Percentiles rank a stretch among this genome's conserved stretches.
Conservation (phyloP, 2,329 filamentous ascomycete genomes). For the Fusarium secorum region DNA sequence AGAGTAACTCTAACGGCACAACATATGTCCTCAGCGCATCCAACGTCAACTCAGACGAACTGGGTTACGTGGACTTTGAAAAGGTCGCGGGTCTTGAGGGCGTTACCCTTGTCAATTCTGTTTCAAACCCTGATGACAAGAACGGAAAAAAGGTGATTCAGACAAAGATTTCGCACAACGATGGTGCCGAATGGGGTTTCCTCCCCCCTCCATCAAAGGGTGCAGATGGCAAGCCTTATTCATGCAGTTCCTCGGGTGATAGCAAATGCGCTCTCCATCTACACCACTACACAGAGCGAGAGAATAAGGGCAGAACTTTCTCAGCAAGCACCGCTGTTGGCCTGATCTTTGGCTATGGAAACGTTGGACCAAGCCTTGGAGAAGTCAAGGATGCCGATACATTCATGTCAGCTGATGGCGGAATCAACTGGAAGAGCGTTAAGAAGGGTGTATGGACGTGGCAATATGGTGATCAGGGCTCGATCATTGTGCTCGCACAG, state of each 20-base stretch:
- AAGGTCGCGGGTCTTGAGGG: conserved; percentile 94
- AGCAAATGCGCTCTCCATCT: conserved; percentile 86
- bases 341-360: conserved; percentile 89
- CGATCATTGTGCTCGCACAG: conserved; percentile 86
- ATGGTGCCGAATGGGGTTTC: conserved; percentile 86
- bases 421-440: conserved; percentile 83
- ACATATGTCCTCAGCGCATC: conserved; percentile 87
- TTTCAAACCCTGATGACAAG: conserved; percentile 74
- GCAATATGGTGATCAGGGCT: conserved; percentile 96
- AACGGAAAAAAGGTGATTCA: conserved; percentile 87
- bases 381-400: conserved; percentile 79
- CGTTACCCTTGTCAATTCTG: conserved; percentile 85
- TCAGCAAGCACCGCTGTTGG: conserved; percentile 89
- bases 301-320: conserved; percentile 82
- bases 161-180: conserved; percentile 95
- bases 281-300: conserved; percentile 93
- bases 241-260: conserved; percentile 68
- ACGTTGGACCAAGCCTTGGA: conserved; percentile 78
- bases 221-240: conserved; percentile 73
- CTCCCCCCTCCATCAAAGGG: conserved; percentile 77
- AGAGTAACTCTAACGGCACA: conserved; percentile 98
- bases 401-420: conserved; percentile 91
- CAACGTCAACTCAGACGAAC: conserved; percentile 80
- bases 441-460: conserved; percentile 91
- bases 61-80: conserved; percentile 91